Evolutionary conservation across 1,284 basidiomycete species (phyloP).

Genomic region (Ustilago curta): DNA sequence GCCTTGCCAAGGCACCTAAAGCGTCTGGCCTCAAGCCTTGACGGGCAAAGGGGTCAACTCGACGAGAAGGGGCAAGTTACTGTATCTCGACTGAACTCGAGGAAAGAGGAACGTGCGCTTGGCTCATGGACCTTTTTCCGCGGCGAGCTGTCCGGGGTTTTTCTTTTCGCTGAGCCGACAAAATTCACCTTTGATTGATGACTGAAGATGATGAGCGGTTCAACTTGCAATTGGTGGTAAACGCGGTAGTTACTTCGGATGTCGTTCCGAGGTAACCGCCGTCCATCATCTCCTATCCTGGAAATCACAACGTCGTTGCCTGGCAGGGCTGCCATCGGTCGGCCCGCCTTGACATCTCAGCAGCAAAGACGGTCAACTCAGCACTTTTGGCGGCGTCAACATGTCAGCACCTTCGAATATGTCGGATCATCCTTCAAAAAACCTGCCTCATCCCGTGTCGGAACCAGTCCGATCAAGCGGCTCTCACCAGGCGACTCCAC

Average conservation of each 20-base stretch:
- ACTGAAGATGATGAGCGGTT: conserved; percentile 1
- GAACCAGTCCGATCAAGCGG: conserved; percentile 18
- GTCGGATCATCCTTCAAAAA: conserved; percentile 11
- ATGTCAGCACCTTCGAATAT: conserved; percentile 18
- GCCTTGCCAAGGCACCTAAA: not conserved
- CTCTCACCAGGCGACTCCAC: conserved; percentile 15
- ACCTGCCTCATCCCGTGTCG: conserved; percentile 13
- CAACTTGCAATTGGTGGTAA: not conserved
- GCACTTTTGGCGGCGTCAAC: not conserved
- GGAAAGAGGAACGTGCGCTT: conserved; percentile 1
- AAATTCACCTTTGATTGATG: not conserved
- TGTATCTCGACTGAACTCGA: too few relatives aligned
- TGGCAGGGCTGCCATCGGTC: conserved; percentile 17
- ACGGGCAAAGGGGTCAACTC: not conserved
- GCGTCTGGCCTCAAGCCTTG: too few relatives aligned
- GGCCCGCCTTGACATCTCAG: not conserved
- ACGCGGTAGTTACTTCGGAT: not conserved
- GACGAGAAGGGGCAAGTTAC: too few relatives aligned
- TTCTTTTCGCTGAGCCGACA: conserved; percentile 1
- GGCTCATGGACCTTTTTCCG: not conserved
- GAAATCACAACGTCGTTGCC: not conserved
- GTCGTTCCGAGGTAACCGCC: not conserved
- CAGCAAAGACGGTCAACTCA: not conserved
- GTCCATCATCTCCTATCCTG: not conserved
- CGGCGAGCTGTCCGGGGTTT: conserved; percentile 6